Evolutionary conservation across 179 eudicot species (phyloP).

Genomic region (Beta corolliflora): DNA sequence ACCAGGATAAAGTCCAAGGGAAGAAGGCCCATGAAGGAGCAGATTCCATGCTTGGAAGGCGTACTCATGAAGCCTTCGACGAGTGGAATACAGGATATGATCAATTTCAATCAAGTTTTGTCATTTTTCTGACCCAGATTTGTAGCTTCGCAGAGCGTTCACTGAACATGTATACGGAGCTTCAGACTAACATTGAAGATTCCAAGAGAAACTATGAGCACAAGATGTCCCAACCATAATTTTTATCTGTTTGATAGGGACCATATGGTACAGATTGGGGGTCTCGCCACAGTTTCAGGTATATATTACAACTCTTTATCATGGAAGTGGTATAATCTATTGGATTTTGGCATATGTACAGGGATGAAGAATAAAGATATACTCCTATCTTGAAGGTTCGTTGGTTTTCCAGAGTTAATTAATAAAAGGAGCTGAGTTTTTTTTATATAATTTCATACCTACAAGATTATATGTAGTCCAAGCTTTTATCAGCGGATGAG

Average conservation of each 20-base stretch:
- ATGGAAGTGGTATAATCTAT: background rate
- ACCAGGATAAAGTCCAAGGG: slow-evolving; percentile 65
- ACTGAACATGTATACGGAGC: slow-evolving; percentile 51
- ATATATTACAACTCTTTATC: background rate
- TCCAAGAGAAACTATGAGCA: slow-evolving; percentile 58
- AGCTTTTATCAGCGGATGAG: background rate
- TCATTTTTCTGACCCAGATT: slow-evolving; percentile 53
- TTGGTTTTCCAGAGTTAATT: background rate
- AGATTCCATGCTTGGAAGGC: slow-evolving; percentile 36
- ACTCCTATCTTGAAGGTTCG: background rate
- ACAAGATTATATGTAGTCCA: background rate
- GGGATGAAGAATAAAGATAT: slow-evolving; percentile 18
- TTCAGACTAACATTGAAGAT: slow-evolving; percentile 53
- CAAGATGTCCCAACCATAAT: slow-evolving; percentile 43
- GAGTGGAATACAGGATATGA: slow-evolving; percentile 48
- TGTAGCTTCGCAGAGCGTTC: slow-evolving; percentile 60
- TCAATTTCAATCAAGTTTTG: slow-evolving; percentile 54
- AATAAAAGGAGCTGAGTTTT: background rate
- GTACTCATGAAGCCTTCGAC: slow-evolving; percentile 44
- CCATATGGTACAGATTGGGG: background rate
- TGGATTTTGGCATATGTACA: slow-evolving; percentile 16
- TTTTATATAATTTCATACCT: background rate
- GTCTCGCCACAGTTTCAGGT: background rate
- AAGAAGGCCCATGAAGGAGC: slow-evolving; percentile 40
- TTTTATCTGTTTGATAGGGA: background rate